These are phyloP conservation scores for Suhomyces canberraensis DNA, from an alignment of 805 yeast species.

Conservation along the genomic window DNA sequence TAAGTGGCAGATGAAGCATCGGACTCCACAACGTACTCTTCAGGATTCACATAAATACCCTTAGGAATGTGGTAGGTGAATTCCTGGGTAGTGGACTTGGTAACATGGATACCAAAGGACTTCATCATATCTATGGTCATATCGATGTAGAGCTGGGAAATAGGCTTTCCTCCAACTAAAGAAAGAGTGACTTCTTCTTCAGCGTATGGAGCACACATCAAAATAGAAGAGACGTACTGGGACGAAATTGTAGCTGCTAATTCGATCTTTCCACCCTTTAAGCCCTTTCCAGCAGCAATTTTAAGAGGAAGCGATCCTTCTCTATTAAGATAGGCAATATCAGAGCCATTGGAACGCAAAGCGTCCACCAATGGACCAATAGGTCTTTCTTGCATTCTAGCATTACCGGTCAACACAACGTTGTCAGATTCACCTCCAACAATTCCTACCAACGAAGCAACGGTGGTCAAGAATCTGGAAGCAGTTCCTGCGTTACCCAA, in stretches of 20 bases:
- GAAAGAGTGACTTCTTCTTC: conserved; percentile 80
- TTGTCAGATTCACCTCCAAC: conserved; percentile 34
- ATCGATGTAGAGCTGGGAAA: conserved; percentile 91
- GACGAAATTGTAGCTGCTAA: conserved; percentile 95
- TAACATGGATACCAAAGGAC: conserved; percentile 78
- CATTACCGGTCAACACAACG: conserved; percentile 84
- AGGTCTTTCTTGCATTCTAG: conserved; percentile 96
- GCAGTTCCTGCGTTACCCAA: conserved; percentile 99
- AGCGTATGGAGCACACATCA: conserved; percentile 98
- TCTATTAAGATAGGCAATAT: conserved; percentile 64
- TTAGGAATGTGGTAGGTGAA: conserved; percentile 89
- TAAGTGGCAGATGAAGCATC: conserved; percentile 98
- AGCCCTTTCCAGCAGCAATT: conserved; percentile 63
- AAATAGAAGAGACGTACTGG: conserved; percentile 91
- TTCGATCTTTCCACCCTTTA: conserved; percentile 89
- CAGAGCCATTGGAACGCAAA: conserved; percentile 72
- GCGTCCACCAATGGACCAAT: conserved; percentile 96
- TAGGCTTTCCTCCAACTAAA: conserved; percentile 94
- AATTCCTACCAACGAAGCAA: conserved; percentile 73
- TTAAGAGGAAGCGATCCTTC: conserved; percentile 85
- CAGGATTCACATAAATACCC: conserved; percentile 76
- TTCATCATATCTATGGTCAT: conserved; percentile 97
- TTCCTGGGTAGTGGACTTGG: conserved; percentile 62
- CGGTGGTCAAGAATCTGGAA: conserved; percentile 87
- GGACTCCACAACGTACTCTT: conserved; percentile 85